Percentiles rank a stretch among this genome's conserved stretches.
Conservation (phyloP, 805 yeast genomes). For the Martiniozyma abietophila region DNA sequence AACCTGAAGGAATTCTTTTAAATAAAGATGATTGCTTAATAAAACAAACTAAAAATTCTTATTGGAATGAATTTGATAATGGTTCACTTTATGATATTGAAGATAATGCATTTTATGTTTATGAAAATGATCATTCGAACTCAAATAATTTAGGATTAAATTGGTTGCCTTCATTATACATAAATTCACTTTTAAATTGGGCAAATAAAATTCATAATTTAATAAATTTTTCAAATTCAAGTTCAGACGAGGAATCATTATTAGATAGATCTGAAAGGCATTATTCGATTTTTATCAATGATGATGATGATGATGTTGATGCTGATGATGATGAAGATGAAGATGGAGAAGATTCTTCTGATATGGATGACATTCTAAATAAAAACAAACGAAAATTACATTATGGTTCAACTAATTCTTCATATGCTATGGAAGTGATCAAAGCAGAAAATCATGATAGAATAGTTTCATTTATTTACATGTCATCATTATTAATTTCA, state of each 20-base stretch:
- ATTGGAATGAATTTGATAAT: slow-evolving; percentile 65
- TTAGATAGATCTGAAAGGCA: slow-evolving; percentile 6
- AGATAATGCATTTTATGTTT: slow-evolving; percentile 31
- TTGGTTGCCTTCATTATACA: slow-evolving; percentile 9
- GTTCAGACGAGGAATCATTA: slow-evolving; percentile 2
- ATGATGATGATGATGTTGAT: slow-evolving; percentile 6
- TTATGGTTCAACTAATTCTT: slow-evolving; percentile 14
- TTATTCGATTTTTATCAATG: slow-evolving; percentile 2
- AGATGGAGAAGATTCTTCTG: slow-evolving; percentile 7
- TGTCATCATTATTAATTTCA: slow-evolving; percentile 31
- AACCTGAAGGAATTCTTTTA: slow-evolving; percentile 21
- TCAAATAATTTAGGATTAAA: slow-evolving; percentile 6
- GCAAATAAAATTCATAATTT: slow-evolving; percentile 5
- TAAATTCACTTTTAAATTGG: slow-evolving; percentile 6
- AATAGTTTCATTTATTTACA: slow-evolving; percentile 36
- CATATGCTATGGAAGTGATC: slow-evolving; percentile 2
- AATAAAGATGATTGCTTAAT: slow-evolving; percentile 25
- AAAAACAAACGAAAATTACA: slow-evolving; percentile 7
- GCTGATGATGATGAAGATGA: slow-evolving; percentile 5
- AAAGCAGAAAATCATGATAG: slow-evolving; percentile 29
- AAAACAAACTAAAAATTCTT: slow-evolving; percentile 26
- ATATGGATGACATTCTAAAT: slow-evolving; percentile 4
- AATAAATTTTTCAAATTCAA: not conserved
- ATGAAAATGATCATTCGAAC: slow-evolving; percentile 16
- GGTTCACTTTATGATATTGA: slow-evolving; percentile 41